Base-by-base conservation (phyloP, 306 rosid genomes). In the Inga laurina region DNA sequence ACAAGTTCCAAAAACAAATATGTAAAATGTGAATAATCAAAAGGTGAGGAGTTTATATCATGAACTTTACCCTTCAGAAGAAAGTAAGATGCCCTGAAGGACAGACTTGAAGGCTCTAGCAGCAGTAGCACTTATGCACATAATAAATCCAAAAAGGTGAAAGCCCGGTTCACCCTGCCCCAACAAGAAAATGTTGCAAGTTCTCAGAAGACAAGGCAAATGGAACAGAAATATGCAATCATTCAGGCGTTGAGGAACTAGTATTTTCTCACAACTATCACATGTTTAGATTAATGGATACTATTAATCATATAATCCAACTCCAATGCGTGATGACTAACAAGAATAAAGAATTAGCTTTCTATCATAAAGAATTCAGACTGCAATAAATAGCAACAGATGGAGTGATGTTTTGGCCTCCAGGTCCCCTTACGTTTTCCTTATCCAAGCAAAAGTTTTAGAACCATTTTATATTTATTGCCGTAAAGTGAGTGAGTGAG, bases 31-130 rank as follows among this genome's bases (percentile, higher is more conserved):
- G 24, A 39, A 27, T 11, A 77, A 14, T 4, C n/a, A 30, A 7
- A 59, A 71, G 72, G 51, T 30, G 61, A 82, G 24, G 69, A 32
- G 22, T 75, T 21, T 72, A 22, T 37, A 69, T 61, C 75, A 70
- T 61, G 61, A 46, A 34, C 39, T 79, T 69, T 92, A 96, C 98
- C 99, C 98, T 87, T 94, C 98, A n/a, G 97, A 92, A 83, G 99
- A 94, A 84, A 96, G 95, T 67, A 96, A 89, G 86, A 96, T 90
- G 81, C 98, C 89, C 90, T 96, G 98, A 80, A 96, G 98, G 75
- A 96, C 98, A 87, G 98, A 94, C 91, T 96, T 96, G 87, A 96
- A 96, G 65, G 99, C 99, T 89, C 99, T 96, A 68, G 99, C 99
- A 62, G 98, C 99, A 21, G 99, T 96, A 70, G 99, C 99, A 69